A percentile compares a stretch with the other conserved stretches of the same genome.
Evolutionary conservation across 129 eudicot species (phyloP).

Genomic region (Sambucus nigra): DNA sequence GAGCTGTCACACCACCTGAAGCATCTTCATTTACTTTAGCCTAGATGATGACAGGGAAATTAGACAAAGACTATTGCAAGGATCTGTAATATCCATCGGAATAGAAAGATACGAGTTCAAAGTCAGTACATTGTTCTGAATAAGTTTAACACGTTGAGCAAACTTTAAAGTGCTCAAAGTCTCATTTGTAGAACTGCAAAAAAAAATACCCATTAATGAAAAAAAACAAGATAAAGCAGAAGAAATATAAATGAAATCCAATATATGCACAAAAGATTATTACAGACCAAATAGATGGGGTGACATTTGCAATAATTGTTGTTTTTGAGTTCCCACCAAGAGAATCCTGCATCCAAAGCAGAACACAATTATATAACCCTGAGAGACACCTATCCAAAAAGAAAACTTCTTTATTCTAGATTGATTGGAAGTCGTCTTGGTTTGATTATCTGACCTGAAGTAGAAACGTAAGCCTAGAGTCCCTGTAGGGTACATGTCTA

Average conservation of each 20-base stretch:
- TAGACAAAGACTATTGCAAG: conserved; percentile 4
- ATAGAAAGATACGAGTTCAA: background rate
- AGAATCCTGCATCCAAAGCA: conserved; percentile 61
- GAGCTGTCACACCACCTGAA: conserved; percentile 61
- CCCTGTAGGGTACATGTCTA: conserved; percentile 89
- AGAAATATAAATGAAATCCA: conserved; percentile 2
- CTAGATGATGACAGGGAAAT: conserved; percentile 25
- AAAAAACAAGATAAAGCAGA: background rate
- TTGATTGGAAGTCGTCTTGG: conserved; percentile 15
- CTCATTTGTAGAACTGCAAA: conserved; percentile 70
- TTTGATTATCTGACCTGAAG: conserved; percentile 62
- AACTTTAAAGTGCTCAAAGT: conserved; percentile 80
- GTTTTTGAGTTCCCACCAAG: conserved; percentile 95
- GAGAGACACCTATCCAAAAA: conserved; percentile 4
- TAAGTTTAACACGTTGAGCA: conserved; percentile 96
- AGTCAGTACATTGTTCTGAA: conserved; percentile 76
- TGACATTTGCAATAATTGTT: conserved; percentile 80
- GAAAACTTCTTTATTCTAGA: conserved; percentile 1
- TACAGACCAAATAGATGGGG: conserved; percentile 78
- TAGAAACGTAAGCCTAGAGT: conserved; percentile 81
- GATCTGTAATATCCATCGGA: background rate
- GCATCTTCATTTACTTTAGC: conserved; percentile 92
- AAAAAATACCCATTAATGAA: conserved; percentile 2
- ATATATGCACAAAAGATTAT: conserved; percentile 4
- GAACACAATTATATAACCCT: conserved; percentile 2